Evolutionary conservation across 1,284 basidiomycete genomes (phyloP).

Genomic region (Peniophora sp.): DNA sequence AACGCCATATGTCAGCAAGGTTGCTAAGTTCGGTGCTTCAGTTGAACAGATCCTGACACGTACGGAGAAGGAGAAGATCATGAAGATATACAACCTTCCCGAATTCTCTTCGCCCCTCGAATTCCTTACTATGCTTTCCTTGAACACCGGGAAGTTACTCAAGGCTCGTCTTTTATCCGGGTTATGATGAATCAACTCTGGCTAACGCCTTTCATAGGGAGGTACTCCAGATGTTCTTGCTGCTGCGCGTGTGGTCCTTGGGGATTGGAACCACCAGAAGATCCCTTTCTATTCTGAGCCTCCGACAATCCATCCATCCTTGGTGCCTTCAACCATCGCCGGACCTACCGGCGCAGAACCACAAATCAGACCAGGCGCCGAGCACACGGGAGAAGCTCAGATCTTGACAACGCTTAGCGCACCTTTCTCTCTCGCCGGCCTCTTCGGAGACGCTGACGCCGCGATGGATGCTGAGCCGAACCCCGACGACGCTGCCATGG

Average conservation of each 20-base stretch:
- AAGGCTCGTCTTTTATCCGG: slow-evolving; percentile 39
- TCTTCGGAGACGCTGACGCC: slow-evolving; percentile 70
- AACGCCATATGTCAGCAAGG: slow-evolving; percentile 5
- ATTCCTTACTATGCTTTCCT: slow-evolving; percentile 87
- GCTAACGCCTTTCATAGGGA: slow-evolving; percentile 40
- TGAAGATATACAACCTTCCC: slow-evolving; percentile 80
- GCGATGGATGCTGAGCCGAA: slow-evolving; percentile 16
- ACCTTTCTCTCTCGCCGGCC: slow-evolving; percentile 67
- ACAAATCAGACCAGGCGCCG: slow-evolving; percentile 56
- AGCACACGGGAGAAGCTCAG: slow-evolving; percentile 67
- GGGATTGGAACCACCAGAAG: slow-evolving; percentile 96
- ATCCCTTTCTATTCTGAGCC: slow-evolving; percentile 85
- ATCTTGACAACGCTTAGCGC: slow-evolving; percentile 60
- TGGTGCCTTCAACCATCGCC: slow-evolving; percentile 49
- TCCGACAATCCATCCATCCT: slow-evolving; percentile 71
- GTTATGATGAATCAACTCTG: not conserved
- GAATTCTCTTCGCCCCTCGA: slow-evolving; percentile 67
- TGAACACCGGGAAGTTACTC: slow-evolving; percentile 77
- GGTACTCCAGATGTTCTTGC: slow-evolving; percentile 87
- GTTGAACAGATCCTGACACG: slow-evolving; percentile 81
- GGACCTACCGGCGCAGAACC: slow-evolving; percentile 9
- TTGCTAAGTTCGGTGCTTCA: slow-evolving; percentile 19
- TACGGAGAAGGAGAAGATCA: slow-evolving; percentile 62
- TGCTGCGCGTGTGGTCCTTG: slow-evolving; percentile 79
- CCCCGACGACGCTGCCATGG: not conserved